Percentiles rank a stretch among this genome's conserved stretches.
These are phyloP conservation scores for Cutaneotrichosporon sp. DNA, from an alignment of 1,284 basidiomycete species.

Conservation along the genomic window DNA sequence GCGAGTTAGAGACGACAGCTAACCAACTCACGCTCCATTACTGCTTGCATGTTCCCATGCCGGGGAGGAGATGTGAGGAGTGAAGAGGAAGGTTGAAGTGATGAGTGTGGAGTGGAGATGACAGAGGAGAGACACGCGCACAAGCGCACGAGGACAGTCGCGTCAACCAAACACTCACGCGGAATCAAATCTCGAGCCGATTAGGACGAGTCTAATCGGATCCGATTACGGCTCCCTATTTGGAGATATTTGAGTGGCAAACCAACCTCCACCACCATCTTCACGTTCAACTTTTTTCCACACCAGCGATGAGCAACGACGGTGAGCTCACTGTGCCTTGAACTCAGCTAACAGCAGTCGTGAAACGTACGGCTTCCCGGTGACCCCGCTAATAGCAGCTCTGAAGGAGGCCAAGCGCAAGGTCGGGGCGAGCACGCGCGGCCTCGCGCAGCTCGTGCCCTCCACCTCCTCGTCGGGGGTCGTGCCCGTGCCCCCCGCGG, in stretches of 20 bases:
- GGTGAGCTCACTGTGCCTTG: not conserved
- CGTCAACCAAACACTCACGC: constrained; percentile 12
- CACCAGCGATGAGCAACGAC: constrained; percentile 9
- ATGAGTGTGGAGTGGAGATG: not conserved
- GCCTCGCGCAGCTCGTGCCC: constrained; percentile 7
- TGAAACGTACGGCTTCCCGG: not conserved
- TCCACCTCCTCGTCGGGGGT: not conserved
- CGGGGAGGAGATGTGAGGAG: not conserved
- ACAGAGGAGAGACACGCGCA: not conserved
- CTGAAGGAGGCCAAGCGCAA: not conserved
- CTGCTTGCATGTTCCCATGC: not conserved
- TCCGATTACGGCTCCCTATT: not conserved
- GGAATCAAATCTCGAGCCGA: not conserved
- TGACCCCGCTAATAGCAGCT: not conserved
- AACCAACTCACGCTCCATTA: not conserved
- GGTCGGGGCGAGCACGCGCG: constrained; percentile 3
- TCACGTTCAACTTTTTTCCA: constrained; percentile 7
- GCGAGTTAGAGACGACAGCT: not conserved
- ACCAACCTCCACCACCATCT: not conserved
- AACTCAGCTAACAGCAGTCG: constrained; percentile 6
- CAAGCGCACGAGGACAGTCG: constrained; percentile 12
- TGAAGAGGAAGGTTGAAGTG: not conserved
- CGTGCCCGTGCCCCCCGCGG: constrained; percentile 26
- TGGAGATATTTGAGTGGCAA: not conserved
- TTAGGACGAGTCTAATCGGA: not conserved